Evolutionary conservation across 345 rosid species (phyloP).

Genomic region (Sonneratia alba): DNA sequence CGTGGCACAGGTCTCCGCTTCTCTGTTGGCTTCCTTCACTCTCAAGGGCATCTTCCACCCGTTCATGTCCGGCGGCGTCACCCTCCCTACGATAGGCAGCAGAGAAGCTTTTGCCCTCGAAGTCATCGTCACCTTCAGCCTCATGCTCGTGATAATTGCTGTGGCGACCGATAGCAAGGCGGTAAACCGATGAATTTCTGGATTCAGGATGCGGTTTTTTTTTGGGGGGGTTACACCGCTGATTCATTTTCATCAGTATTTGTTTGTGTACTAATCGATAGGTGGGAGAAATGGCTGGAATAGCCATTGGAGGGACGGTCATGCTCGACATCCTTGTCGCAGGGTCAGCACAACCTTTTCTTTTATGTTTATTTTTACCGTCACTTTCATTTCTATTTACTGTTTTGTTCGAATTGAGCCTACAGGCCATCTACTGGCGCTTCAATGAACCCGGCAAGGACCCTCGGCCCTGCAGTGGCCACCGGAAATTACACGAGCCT

Average conservation of each 20-base stretch:
- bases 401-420: not conserved
- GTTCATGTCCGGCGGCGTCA: constrained; percentile 7
- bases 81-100: constrained; percentile 6
- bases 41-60: constrained; percentile 15
- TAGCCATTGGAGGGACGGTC: constrained; percentile 11
- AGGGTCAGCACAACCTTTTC: not conserved
- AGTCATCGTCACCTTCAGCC: constrained; percentile 17
- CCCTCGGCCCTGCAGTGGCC: constrained; percentile 83
- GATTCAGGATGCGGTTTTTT: too few species aligned
- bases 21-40: constrained; percentile 15
- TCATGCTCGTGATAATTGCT: constrained; percentile 16
- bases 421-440: constrained; percentile 68
- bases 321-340: constrained; percentile 15
- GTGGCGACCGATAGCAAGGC: constrained; percentile 24
- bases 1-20: constrained; percentile 13
- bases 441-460: constrained; percentile 65
- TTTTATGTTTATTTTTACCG: not conserved
- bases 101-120: constrained; percentile 19
- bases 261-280: not conserved
- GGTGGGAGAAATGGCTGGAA: constrained; percentile 17
- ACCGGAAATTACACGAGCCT: constrained; percentile 58
- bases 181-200: constrained; percentile 6
- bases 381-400: not conserved
- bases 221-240: not conserved
- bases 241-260: not conserved